phyloP scores from a whole-genome alignment of 148 eudicot species.

The Silene conica region DNA sequence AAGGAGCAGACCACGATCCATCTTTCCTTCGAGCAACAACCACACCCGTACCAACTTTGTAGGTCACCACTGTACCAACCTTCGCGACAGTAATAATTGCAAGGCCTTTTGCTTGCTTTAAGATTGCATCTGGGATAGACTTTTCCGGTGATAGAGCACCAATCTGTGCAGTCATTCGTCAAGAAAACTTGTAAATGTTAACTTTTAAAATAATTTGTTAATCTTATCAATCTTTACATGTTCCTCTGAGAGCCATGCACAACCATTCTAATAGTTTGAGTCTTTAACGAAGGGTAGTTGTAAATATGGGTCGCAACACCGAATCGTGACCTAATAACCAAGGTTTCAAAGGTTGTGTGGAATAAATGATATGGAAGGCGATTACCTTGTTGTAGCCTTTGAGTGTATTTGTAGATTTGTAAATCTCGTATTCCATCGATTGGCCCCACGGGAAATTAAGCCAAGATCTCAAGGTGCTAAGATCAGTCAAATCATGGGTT shows the following conservation, averaged over 20 bases:
- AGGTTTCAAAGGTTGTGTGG: not conserved
- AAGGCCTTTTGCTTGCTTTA: constrained; percentile 62
- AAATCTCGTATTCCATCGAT: constrained; percentile 70
- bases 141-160: constrained; percentile 46
- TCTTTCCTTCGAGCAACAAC: constrained; percentile 61
- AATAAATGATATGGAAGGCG: not conserved
- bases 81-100: constrained; percentile 65
- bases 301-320: too few relatives aligned
- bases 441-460: constrained; percentile 75
- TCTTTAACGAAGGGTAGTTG: not conserved
- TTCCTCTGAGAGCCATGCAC: not conserved
- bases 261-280: not conserved
- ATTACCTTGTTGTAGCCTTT: constrained; percentile 52
- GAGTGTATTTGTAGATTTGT: constrained; percentile 60
- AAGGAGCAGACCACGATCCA: constrained; percentile 68
- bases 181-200: not conserved
- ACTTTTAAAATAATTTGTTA: not conserved
- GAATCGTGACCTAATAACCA: not conserved
- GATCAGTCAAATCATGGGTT: constrained; percentile 72
- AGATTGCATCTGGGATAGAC: constrained; percentile 55
- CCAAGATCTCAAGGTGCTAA: constrained; percentile 73
- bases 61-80: constrained; percentile 51
- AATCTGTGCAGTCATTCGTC: constrained; percentile 32
- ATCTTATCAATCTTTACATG: not conserved
- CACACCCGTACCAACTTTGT: constrained; percentile 60